A percentile compares a stretch with the other conserved stretches of the same genome.
Evolutionary conservation across 23 red algal species (phyloP).

Genomic region (Gracilaria gracilis): DNA sequence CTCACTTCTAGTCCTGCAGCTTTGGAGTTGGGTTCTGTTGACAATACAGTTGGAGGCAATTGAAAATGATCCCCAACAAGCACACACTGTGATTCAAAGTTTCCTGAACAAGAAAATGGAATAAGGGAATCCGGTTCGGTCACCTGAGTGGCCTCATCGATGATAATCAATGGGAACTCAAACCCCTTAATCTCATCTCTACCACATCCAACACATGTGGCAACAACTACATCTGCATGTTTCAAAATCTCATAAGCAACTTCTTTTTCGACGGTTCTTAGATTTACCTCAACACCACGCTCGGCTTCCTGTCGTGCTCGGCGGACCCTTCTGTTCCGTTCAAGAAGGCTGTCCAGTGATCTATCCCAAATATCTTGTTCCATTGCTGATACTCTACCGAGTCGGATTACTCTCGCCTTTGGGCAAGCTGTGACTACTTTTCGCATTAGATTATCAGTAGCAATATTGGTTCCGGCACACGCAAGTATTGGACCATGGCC

Average conservation of each 20-base stretch:
- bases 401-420: slow-evolving; percentile 30
- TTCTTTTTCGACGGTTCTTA: slow-evolving; percentile 18
- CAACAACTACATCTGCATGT: slow-evolving; percentile 60
- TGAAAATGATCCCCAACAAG: slow-evolving; percentile 90
- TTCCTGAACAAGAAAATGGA: slow-evolving; percentile 52
- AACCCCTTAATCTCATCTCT: slow-evolving; percentile 43
- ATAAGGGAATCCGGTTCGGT: slow-evolving; percentile 80
- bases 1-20: slow-evolving; percentile 26
- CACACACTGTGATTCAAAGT: slow-evolving; percentile 42
- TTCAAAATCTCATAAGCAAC: slow-evolving; percentile 17
- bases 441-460: slow-evolving; percentile 57
- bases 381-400: slow-evolving; percentile 53
- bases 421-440: slow-evolving; percentile 13
- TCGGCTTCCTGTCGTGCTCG: slow-evolving; percentile 25
- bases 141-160: slow-evolving; percentile 91
- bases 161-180: slow-evolving; percentile 77
- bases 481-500: slow-evolving; percentile 44
- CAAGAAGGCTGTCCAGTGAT: slow-evolving; percentile 45
- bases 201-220: slow-evolving; percentile 72
- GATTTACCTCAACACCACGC: neutral
- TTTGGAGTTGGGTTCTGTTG: neutral
- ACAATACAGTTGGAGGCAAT: slow-evolving; percentile 78
- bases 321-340: slow-evolving; percentile 20
- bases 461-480: slow-evolving; percentile 58
- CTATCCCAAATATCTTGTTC: slow-evolving; percentile 50